Percentiles rank a stretch among this genome's conserved stretches.
Conservation (phyloP, 352 stramenopile species). For the Peronospora belbahrii region DNA sequence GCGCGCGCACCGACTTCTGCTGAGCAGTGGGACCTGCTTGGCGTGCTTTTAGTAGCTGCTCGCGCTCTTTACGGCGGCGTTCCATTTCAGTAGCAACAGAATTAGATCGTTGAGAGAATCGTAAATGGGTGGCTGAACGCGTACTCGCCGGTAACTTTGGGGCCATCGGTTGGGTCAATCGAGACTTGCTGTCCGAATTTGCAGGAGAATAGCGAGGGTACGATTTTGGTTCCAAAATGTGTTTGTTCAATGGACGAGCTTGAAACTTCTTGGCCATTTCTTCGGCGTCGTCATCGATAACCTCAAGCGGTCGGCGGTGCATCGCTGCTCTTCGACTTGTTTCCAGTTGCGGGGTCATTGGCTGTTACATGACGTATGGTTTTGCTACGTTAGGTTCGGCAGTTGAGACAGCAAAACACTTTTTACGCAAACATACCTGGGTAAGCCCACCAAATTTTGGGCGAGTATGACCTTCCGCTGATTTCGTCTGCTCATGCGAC, state of each 20-base stretch:
- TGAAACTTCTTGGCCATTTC: constrained; percentile 78
- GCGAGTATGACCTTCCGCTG: constrained; percentile 18
- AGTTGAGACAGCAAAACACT: background rate
- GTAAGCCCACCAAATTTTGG: constrained; percentile 28
- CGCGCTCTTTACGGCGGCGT: constrained; percentile 34
- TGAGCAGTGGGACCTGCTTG: constrained; percentile 7
- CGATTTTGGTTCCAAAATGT: constrained; percentile 39
- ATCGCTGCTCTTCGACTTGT: constrained; percentile 47
- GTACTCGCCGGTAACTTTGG: constrained; percentile 39
- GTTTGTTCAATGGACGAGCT: constrained; percentile 48
- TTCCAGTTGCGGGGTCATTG: constrained; percentile 58
- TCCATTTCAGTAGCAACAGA: constrained; percentile 31
- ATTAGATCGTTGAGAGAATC: constrained; percentile 25
- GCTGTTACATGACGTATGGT: constrained; percentile 19
- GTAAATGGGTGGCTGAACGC: constrained; percentile 25
- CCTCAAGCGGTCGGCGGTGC: constrained; percentile 46
- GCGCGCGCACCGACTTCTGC: constrained; percentile 6
- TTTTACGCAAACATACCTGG: constrained; percentile 22
- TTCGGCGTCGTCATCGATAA: constrained; percentile 62
- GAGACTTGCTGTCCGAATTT: constrained; percentile 22
- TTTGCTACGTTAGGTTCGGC: background rate
- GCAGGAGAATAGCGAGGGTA: constrained; percentile 22
- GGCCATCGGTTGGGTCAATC: constrained; percentile 37
- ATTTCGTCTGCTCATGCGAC: constrained; percentile 21
- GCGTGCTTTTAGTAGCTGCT: constrained; percentile 29